Evolutionary conservation across 2,329 filamentous ascomycete genomes (phyloP), one percentile per base, ranked within the genome.

Genomic region (Neocucurbitaria cava): DNA sequence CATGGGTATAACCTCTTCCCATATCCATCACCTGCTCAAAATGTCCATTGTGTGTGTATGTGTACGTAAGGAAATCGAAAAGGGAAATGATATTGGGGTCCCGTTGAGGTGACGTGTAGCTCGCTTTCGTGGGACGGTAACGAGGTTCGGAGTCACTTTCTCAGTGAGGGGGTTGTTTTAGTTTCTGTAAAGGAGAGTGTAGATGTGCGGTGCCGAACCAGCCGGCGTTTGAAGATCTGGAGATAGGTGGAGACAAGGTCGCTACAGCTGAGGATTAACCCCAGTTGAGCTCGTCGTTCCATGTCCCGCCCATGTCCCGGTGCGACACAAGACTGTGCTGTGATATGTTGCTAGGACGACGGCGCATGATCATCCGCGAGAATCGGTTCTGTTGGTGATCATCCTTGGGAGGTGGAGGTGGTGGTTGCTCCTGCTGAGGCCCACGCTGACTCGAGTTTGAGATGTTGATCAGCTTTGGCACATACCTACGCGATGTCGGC

Each of bases 121-220:
- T 73, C 71, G 68, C 53, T 60, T n/a, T 61, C 61, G 48, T 50
- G 51, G 47, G 40, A 46, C 43, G 49, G 52, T 58, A n/a, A 49
- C 68, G 72, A 73, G 72, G 71, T 72, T 73, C 72, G 72, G 70
- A 65, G 69, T 73, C 72, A 74, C 72, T 73, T 74, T 72, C 64
- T 66, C 70, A 73, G 70, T 73, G 72, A 72, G 56, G 59, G 51
- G 59, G 58, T 59, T 54, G 28, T 49, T 56, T 52, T 61, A n/a
- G 31, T 58, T 61, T 58, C 23, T 57, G 42, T 50, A 55, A 65
- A 66, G 59, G 64, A 64, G 58, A 58, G 62, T 62, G 64, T 50
- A 18, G 52, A 52, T 63, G 55, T 58, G 49, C 57, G 54, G 20
- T 54, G 55, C 64, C 65, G 68, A 54, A 44, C 69, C 69, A 66